Percentiles rank a stretch among this genome's conserved stretches.
Conservation (phyloP, 305 asterid species). For the Fraxinus baroniana region DNA sequence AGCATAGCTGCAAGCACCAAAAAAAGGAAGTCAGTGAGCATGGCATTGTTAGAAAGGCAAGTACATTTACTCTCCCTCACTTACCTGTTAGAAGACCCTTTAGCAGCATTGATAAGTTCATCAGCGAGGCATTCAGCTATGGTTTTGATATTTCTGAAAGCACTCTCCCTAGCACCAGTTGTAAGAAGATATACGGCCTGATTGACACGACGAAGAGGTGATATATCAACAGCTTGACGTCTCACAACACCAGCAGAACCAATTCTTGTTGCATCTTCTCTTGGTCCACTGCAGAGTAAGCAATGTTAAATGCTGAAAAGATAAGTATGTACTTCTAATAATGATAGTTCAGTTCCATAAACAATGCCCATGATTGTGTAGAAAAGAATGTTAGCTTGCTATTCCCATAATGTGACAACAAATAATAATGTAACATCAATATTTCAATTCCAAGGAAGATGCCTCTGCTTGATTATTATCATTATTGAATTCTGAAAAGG, state of each 20-base stretch:
- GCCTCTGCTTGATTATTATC: background rate
- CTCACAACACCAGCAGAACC: constrained; percentile 53
- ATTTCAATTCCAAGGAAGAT: background rate
- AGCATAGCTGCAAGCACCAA: constrained; percentile 32
- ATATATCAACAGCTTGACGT: constrained; percentile 48
- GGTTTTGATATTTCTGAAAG: constrained; percentile 46
- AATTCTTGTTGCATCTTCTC: constrained; percentile 50
- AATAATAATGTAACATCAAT: background rate
- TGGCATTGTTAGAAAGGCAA: background rate
- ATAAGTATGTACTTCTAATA: background rate
- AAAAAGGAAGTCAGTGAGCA: background rate
- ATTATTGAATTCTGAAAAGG: background rate
- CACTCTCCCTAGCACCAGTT: constrained; percentile 49
- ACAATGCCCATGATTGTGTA: background rate
- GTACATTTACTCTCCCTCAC: background rate
- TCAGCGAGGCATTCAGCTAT: constrained; percentile 52
- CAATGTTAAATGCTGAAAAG: background rate
- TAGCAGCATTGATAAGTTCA: constrained; percentile 51
- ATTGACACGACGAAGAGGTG: constrained; percentile 43
- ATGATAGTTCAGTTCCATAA: background rate
- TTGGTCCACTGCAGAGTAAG: constrained; percentile 36
- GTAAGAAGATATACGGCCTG: constrained; percentile 39
- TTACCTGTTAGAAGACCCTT: constrained; percentile 51
- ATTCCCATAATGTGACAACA: background rate
- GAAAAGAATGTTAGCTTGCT: background rate